phyloP scores from a whole-genome alignment of 2,329 filamentous ascomycete genomes.

The Sphaerulina vaccinii region DNA sequence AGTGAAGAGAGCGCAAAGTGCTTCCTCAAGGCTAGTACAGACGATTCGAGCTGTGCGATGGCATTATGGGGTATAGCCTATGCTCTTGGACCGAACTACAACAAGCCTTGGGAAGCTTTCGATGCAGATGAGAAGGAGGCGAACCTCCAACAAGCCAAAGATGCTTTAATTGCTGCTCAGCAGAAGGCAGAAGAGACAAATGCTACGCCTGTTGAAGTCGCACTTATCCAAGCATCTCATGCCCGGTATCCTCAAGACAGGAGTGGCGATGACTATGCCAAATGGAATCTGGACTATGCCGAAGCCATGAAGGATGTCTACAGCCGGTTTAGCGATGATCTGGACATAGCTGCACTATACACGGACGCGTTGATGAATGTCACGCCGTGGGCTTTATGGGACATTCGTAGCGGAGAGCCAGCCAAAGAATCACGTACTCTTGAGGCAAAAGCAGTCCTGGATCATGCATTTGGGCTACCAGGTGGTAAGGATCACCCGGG shows the following conservation, averaged over 20 bases:
- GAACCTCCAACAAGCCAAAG: slow-evolving; percentile 51
- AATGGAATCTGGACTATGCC: slow-evolving; percentile 61
- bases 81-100: slow-evolving; percentile 72
- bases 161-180: slow-evolving; percentile 49
- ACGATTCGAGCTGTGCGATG: slow-evolving; percentile 59
- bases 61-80: slow-evolving; percentile 72
- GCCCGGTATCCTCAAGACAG: slow-evolving; percentile 53
- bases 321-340: slow-evolving; percentile 52
- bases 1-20: slow-evolving; percentile 63
- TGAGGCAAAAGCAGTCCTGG: slow-evolving; percentile 59
- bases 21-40: slow-evolving; percentile 59
- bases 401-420: slow-evolving; percentile 58
- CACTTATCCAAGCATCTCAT: slow-evolving; percentile 62
- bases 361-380: slow-evolving; percentile 66
- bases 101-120: slow-evolving; percentile 75
- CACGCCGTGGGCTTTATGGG: slow-evolving; percentile 65
- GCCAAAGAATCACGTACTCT: slow-evolving; percentile 55
- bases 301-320: slow-evolving; percentile 61
- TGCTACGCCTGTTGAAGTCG: slow-evolving; percentile 56
- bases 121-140: slow-evolving; percentile 58
- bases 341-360: slow-evolving; percentile 64
- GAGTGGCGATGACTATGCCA: slow-evolving; percentile 56
- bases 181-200: slow-evolving; percentile 32
- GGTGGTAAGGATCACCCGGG: slow-evolving; percentile 62
- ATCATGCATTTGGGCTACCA: slow-evolving; percentile 54